These are phyloP conservation scores for Pythium folliculosum DNA, from an alignment of 352 stramenopile species.

Conservation along the genomic window DNA sequence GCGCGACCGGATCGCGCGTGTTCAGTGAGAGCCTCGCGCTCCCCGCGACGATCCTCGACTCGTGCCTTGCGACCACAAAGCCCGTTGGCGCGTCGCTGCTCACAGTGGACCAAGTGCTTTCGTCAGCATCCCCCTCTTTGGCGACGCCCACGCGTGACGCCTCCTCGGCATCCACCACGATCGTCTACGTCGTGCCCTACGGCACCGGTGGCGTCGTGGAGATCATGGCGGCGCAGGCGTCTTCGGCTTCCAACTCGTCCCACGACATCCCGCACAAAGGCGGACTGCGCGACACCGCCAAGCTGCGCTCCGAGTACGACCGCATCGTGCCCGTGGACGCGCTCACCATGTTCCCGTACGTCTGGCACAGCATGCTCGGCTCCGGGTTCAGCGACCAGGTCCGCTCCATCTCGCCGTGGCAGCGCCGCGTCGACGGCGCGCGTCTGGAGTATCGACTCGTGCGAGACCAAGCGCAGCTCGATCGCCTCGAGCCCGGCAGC, in stretches of 20 bases:
- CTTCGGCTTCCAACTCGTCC: not conserved
- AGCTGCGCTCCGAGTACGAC: slow-evolving; percentile 28
- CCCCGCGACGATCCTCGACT: slow-evolving; percentile 37
- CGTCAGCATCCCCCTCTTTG: slow-evolving; percentile 18
- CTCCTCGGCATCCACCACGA: not conserved
- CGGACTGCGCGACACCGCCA: not conserved
- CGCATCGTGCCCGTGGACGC: slow-evolving; percentile 45
- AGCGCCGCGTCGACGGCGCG: slow-evolving; percentile 5
- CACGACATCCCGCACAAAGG: not conserved
- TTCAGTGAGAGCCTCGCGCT: slow-evolving; percentile 33
- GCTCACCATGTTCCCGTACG: slow-evolving; percentile 57
- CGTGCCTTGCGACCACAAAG: slow-evolving; percentile 33
- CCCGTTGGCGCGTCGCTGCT: slow-evolving; percentile 20
- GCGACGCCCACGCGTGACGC: too few species aligned
- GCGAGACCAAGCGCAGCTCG: slow-evolving; percentile 38
- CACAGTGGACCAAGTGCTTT: slow-evolving; percentile 38
- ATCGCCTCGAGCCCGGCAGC: slow-evolving; percentile 32
- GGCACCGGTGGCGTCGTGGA: slow-evolving; percentile 16
- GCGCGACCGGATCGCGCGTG: slow-evolving; percentile 41
- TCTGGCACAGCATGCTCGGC: slow-evolving; percentile 62
- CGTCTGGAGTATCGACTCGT: slow-evolving; percentile 47
- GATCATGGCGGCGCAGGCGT: slow-evolving; percentile 5
- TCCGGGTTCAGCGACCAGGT: slow-evolving; percentile 40
- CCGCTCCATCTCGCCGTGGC: slow-evolving; percentile 20
- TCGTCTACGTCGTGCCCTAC: slow-evolving; percentile 58